phyloP scores from a whole-genome alignment of 352 stramenopile species.

The Phytophthora agathidicida region DNA sequence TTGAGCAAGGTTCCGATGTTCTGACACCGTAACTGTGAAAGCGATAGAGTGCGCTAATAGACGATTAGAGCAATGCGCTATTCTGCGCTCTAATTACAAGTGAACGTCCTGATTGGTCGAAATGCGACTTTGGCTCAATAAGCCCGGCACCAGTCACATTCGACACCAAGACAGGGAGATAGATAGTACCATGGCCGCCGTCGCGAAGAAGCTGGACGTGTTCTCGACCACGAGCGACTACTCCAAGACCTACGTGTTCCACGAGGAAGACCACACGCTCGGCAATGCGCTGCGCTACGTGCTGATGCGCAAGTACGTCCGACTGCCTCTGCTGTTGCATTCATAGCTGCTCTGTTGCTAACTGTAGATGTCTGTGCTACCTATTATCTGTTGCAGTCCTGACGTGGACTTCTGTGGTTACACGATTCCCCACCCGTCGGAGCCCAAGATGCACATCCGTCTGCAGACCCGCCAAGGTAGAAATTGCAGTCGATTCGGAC shows the following conservation, averaged over 20 bases:
- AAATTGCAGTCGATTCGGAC: neutral
- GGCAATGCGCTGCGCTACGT: constrained; percentile 93
- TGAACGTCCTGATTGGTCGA: too few species aligned
- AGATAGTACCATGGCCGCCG: constrained; percentile 32
- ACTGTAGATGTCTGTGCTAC: too few species aligned
- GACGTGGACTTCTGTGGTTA: constrained; percentile 95
- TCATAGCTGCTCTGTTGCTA: neutral
- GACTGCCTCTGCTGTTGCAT: neutral
- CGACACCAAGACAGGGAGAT: constrained; percentile 7
- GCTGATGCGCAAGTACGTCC: constrained; percentile 90
- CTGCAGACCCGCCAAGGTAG: constrained; percentile 89
- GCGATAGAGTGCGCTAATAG: too few species aligned
- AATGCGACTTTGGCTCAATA: too few species aligned
- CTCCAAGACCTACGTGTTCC: constrained; percentile 90
- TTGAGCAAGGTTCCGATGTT: too few species aligned
- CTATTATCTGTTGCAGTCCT: constrained; percentile 51
- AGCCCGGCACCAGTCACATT: constrained; percentile 28
- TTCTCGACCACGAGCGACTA: constrained; percentile 79
- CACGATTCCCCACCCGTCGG: constrained; percentile 95
- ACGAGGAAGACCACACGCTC: constrained; percentile 91
- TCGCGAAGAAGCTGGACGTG: constrained; percentile 82
- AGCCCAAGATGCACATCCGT: constrained; percentile 94
- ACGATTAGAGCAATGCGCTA: too few species aligned
- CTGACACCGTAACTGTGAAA: too few species aligned
- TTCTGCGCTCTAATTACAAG: too few species aligned